Base-by-base conservation (phyloP, 306 rosid genomes). In the Vicia villosa region DNA sequence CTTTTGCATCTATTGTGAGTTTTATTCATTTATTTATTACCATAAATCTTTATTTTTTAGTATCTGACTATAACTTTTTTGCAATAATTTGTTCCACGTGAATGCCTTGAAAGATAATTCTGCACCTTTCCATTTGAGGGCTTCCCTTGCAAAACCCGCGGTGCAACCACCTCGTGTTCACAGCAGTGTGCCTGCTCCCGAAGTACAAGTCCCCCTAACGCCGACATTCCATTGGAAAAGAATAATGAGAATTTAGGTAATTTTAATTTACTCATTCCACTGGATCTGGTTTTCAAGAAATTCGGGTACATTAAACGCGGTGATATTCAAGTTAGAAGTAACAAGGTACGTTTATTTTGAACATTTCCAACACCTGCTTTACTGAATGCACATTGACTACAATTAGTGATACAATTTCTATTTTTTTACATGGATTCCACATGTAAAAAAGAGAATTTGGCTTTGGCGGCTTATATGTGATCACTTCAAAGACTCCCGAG, bases 281-380 rank as follows among this genome's bases (percentile, higher is more conserved):
- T 91, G 70, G 92, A 85, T 5, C 84, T 62, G 54, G 80, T 70
- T 63, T 91, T 91, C 77, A 80, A 77, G 88, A 65, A 80, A 72
- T 91, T 84, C 70, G 97, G 97, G 16, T 41, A 91, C 66, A 91
- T 91, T 46, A 91, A 83, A 79, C 80, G 1, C 7, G 80, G 83
- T 66, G 92, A 96, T 16, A 82, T 91, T 77, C 92, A 91, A 91
- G 91, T 91, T 58, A 86, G 97, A 78, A 91, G 93, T 67, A 86
- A 77, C 19, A 88, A 75, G 93, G 97, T 91, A 30, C 6, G 77
- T 32, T 8, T 61, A 42, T 22, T 3, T 22, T 59, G 30, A 36
- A 5, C 4, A 14, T 37, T 72, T 34, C 4, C 15, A 34, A 1
- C 0, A 17, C 38, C 42, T 45, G 13, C 30, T 59, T 42, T 51